These are phyloP conservation scores for Gnaphalium uliginosum DNA, from an alignment of 129 eudicot species.

Conservation along the genomic window DNA sequence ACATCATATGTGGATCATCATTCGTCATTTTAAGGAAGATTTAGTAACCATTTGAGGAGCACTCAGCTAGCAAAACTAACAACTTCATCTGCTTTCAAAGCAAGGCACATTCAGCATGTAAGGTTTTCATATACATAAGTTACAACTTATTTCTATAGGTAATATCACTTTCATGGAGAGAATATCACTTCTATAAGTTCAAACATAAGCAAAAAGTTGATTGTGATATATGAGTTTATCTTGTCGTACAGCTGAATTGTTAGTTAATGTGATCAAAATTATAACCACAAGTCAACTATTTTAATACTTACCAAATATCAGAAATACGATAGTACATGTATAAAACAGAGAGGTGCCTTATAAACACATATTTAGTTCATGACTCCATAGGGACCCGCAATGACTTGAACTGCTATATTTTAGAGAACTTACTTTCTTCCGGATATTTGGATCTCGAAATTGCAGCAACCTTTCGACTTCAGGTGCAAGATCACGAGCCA, in stretches of 20 bases:
- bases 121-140: no score
- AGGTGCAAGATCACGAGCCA: constrained; percentile 99
- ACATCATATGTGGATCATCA: background rate
- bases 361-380: background rate
- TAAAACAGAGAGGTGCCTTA: background rate
- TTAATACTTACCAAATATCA: background rate
- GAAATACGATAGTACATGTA: background rate
- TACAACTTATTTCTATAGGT: no score
- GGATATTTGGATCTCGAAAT: constrained; percentile 95
- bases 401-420: background rate
- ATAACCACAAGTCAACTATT: background rate
- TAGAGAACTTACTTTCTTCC: constrained; percentile 79
- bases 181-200: background rate
- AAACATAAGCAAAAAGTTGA: background rate
- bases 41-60: background rate
- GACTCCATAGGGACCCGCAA: background rate
- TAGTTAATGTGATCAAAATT: background rate
- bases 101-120: no score
- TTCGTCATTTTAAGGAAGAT: background rate
- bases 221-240: background rate
- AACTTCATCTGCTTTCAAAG: no score
- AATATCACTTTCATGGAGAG: background rate
- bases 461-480: constrained; percentile 95
- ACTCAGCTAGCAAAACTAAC: background rate
- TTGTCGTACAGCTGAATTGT: background rate